Conservation (phyloP, 2,329 filamentous ascomycete genomes). For the Ustulina deusta region DNA sequence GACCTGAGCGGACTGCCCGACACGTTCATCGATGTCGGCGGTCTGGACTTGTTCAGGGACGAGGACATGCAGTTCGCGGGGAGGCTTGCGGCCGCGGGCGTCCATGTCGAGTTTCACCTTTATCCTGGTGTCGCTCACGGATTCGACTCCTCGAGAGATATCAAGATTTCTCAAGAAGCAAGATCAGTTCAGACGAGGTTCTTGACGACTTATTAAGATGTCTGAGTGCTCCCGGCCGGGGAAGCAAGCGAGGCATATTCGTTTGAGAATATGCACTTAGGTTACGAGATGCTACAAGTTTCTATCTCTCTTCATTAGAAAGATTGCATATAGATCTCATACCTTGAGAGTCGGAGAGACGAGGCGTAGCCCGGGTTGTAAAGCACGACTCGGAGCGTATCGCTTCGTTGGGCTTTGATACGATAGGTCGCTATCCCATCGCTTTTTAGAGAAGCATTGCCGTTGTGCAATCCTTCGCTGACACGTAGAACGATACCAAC, state of each 20-base stretch:
- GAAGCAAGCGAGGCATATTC: neutral
- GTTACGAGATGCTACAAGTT: neutral
- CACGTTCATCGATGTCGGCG: conserved; percentile 48
- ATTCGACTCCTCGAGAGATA: conserved; percentile 23
- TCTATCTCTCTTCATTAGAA: neutral
- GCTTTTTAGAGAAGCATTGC: neutral
- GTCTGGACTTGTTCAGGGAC: conserved; percentile 46
- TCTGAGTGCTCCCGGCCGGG: too few species aligned
- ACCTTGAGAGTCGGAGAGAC: neutral
- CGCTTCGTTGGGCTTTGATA: neutral
- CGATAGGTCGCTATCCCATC: neutral
- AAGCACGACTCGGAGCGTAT: neutral
- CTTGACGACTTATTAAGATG: conserved; percentile 28
- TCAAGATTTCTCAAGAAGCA: conserved; percentile 18
- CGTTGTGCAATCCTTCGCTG: neutral
- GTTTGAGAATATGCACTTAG: too few species aligned
- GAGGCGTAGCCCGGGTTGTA: neutral
- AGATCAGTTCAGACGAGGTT: conserved; percentile 24
- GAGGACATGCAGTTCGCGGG: conserved; percentile 45
- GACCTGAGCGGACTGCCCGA: conserved; percentile 46
- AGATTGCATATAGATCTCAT: neutral
- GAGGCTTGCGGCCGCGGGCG: conserved; percentile 42
- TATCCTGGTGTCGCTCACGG: conserved; percentile 45
- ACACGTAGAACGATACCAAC: neutral
- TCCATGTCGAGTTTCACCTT: conserved; percentile 47